Base-by-base conservation (phyloP, 352 stramenopile genomes). In the Pythium chondricola region DNA sequence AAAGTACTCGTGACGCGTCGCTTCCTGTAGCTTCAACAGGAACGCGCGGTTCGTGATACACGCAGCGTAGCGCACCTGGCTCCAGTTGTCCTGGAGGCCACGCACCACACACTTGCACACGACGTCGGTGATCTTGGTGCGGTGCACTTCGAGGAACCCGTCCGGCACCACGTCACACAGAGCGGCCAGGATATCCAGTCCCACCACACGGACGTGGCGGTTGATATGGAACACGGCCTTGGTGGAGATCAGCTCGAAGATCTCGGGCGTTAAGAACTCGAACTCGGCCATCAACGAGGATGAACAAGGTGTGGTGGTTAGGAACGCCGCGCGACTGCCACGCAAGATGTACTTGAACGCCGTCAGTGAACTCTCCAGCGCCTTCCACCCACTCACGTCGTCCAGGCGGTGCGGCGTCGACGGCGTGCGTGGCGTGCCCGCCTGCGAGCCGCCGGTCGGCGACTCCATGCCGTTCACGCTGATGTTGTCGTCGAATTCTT, bases 341-440 rank as follows among this genome's bases (percentile, higher is more conserved):
- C 86, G 74, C 16, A 96, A 67, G 14, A 93, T 73, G 58, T 75
- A 89, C 52, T 96, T 93, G 49, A 96, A 62, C 16, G 83, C 85
- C 50, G 83, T 79, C 3, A 95, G 55, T 6, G 74, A 95, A n/a
- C 88, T 98, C 65, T 98, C 95, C 6, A 98, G 73, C 2, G 89
- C 85, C 60, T 97, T 97, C 93, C 94, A 98, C 25, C 95, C 94
- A 41, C 90, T 97, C 4, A 97, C 97, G 58, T 98, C 94, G 56
- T 98, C 94, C 43, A 98, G 71, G 14, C 86, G 61, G 39, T 89
- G 83, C 53, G 72, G 89, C 39, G 69, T 92, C 48, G 64, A 92
- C 8, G 74, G 82, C 32, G 71, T 92, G 43, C 71, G 83, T 10
- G 68, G 74, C 21, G 78, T 91, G 14, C 63, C 52, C 26, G 79